Evolutionary conservation across 2,329 filamentous ascomycete genomes (phyloP).

Genomic region (Tolypocladium ophioglossoides): DNA sequence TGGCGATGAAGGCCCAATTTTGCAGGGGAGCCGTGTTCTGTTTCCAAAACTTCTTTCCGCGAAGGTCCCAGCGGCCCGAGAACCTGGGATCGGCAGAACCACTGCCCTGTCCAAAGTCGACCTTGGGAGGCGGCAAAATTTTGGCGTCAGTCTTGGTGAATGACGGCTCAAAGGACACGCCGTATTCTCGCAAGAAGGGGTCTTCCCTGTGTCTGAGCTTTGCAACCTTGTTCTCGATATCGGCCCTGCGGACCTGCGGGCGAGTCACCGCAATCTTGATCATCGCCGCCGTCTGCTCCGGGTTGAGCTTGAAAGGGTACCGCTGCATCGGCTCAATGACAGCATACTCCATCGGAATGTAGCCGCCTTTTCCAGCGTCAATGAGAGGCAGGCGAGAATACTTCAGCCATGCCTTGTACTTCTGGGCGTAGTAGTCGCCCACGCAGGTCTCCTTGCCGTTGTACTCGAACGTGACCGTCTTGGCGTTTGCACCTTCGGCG

Average conservation of each 20-base stretch:
- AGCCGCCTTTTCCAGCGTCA: slow-evolving; percentile 40
- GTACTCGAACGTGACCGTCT: slow-evolving; percentile 43
- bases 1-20: slow-evolving; percentile 65
- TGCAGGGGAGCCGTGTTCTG: slow-evolving; percentile 52
- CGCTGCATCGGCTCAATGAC: slow-evolving; percentile 42
- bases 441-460: slow-evolving; percentile 36
- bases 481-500: slow-evolving; percentile 34
- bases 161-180: slow-evolving; percentile 53
- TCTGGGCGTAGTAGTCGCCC: slow-evolving; percentile 43
- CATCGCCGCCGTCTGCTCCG: slow-evolving; percentile 66
- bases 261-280: slow-evolving; percentile 85
- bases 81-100: slow-evolving; percentile 45
- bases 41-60: slow-evolving; percentile 62
- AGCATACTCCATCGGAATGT: slow-evolving; percentile 54
- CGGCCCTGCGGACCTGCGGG: slow-evolving; percentile 54
- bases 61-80: slow-evolving; percentile 76
- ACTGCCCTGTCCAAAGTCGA: slow-evolving; percentile 52
- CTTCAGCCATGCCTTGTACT: slow-evolving; percentile 40
- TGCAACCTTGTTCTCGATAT: slow-evolving; percentile 45
- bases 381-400: slow-evolving; percentile 44
- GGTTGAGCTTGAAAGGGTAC: slow-evolving; percentile 52
- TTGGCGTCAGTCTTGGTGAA: slow-evolving; percentile 62
- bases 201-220: slow-evolving; percentile 63
- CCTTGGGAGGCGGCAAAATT: slow-evolving; percentile 58
- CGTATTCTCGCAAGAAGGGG: slow-evolving; percentile 60